Base-by-base conservation (phyloP, 2,329 filamentous ascomycete species). In the Simplicillium sp. region DNA sequence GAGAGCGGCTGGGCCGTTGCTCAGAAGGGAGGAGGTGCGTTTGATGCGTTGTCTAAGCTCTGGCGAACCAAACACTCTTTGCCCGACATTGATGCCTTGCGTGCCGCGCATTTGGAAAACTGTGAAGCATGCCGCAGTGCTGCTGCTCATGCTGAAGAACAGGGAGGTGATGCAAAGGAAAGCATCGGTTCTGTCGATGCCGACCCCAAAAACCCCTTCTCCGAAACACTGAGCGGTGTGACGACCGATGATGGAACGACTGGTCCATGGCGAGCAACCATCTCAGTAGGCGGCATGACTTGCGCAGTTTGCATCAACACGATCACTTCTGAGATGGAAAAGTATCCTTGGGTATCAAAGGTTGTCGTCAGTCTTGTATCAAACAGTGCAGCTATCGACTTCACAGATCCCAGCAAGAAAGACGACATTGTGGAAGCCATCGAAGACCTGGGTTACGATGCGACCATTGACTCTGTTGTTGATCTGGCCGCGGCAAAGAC, bases 261-360 rank as follows among this genome's bases (percentile, higher is more conserved):
- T 15, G 42, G 42, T 3, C 42, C 42, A 15, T 79, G 71, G 67
- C 60, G 67, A 32, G 73, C 67, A 2, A 70, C 64, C 1, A 47
- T 80, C n/a, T 75, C 79, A 15, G 70, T 88, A 33, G 76, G 71
- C 20, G 83, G 83, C 39, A 87, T 88, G 82, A 85, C 79, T 4
- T 87, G 84, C 54, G 76, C 78, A 12, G 72, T 80, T 11, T 88
- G 84, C 52, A 70, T 71, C 40, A 80, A 80, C 52, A 67, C 70
- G 32, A 75, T 87, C 48, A 79, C 73, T 11, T 62, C 71, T 7
- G 73, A 75, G 46, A 58, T 87, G 31, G 62, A 73, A 36, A 73
- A 76, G 45, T 48, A 53, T 16, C 66, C 73, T 5, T 82, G 73
- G 65, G 65, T 87, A 18, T 65, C 68, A 38, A 70, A 73, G 5